Evolutionary conservation across 768 basidiomycete species (phyloP), one percentile per base, ranked within the genome.

Genomic region (Coprinopsis strossmayeri): DNA sequence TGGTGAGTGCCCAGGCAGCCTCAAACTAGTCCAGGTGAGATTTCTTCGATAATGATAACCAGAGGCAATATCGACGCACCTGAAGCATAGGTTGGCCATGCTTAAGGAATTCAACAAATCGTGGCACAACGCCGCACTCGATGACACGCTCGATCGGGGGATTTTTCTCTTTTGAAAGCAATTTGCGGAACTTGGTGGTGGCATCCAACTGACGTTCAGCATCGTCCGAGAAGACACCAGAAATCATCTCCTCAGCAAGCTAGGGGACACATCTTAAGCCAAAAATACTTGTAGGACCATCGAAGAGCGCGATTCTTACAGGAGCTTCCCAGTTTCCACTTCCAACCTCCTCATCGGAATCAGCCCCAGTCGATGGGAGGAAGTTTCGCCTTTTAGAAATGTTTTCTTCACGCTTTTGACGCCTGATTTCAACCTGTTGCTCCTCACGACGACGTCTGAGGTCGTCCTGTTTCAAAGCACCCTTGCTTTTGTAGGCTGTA

Each of bases 151-250:
- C 96, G 64, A 99, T 99, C 17, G 95, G 96, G 40, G 96, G 96
- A 65, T 97, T 99, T 75, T 94, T 95, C 73, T 99, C 96, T 72
- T 99, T 99, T 57, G 94, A 97, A 55, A 99, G 81, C 34, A 99
- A 78, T 71, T 97, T 99, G 60, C 96, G 86, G 77, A 98, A 98
- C 70, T 90, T 95, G 62, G 91, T 97, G 15, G 96, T 98, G 63
- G 95, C 89, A 66, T 97, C 94, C 52, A 95, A 74, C 69, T 99
- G 96, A 58, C 81, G 85, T 51, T 96, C 91, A 25, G 85, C 73
- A 65, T 94, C 87, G 45, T 93, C 84, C 20, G 90, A 91, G 66
- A 96, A 95, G 23, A 99, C 93, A 48, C 85, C 92, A 47, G 76
- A 67, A 54, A 99, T 84, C 93, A 99, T 94, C 60, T 93, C 91